Evolutionary conservation across 139 green algal genomes (phyloP), one percentile per base, ranked within the genome.

Genomic region (Chlorella sorokiniana): DNA sequence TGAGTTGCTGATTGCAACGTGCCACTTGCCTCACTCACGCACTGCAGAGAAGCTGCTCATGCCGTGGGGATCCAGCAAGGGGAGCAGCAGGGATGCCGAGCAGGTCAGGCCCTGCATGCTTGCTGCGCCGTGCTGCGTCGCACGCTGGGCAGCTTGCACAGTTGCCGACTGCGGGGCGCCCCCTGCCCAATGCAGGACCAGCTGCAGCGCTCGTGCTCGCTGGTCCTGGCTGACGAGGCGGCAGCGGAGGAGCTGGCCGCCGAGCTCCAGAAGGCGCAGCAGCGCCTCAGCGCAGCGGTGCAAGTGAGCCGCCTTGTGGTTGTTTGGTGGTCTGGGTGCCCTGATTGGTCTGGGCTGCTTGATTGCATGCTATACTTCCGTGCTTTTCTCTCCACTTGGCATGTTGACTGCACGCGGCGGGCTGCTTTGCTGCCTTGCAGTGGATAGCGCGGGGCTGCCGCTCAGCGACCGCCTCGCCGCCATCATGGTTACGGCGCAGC

Each of bases 21-120:
- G 18, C 54, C n/a, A 31, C 52, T 27, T 64, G 4, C 22, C 62
- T 1, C 33, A 3, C 14, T 44, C 33, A 3, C 31, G 1, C 18
- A 4, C 10, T 71, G 64, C 64, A 71, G 64, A 71, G 64, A 44
- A 45, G 35, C 64, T 71, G 64, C 64, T 71, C n/a, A 45, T 44
- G 64, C 64, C 64, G 3, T 71, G 64, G 64, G 61, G 23, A 11
- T 16, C 33, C 61, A 38, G 37, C 27, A 40, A n/a, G 61, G 61
- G 4, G 4, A 68, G 8, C 25, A 4, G 8, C 29, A 68, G n/a
- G 23, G 61, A 31, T 10, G 16, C 29, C 29, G 4, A 68, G 23
- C 16, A 38, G 11, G 61, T 31, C 25, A 7, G 4, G 29, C 8
- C 11, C 31, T 64, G 61, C 35, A 27, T 70, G 31, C 35, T 45